Conservation (phyloP, 1,284 basidiomycete species). For the Cystobasidiaceae sp. region DNA sequence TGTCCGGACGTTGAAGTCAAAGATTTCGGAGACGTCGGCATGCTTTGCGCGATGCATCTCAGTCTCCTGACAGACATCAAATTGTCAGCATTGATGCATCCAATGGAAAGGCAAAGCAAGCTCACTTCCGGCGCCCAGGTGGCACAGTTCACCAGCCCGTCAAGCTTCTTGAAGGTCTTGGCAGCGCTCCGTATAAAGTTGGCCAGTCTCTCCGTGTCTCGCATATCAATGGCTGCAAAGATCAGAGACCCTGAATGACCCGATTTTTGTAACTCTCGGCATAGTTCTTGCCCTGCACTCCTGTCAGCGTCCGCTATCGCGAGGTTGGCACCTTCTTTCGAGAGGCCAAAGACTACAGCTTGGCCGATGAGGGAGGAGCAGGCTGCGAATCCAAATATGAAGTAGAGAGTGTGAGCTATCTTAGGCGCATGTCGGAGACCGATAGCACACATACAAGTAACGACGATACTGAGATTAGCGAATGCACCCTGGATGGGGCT, state of each 20-base stretch:
- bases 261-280: slow-evolving; percentile 16
- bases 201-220: slow-evolving; percentile 3
- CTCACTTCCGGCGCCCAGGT: slow-evolving; percentile 21
- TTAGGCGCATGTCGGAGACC: too few relatives aligned
- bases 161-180: slow-evolving; percentile 18
- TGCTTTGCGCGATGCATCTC: slow-evolving; percentile 11
- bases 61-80: background rate
- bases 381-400: background rate
- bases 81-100: background rate
- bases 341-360: slow-evolving; percentile 15
- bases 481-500: too few relatives aligned
- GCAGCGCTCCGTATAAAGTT: slow-evolving; percentile 4
- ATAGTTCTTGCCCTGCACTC: slow-evolving; percentile 21
- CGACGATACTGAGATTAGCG: slow-evolving; percentile 7
- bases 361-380: slow-evolving; percentile 12
- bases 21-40: background rate
- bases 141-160: slow-evolving; percentile 27
- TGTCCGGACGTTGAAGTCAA: slow-evolving; percentile 4
- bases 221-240: slow-evolving; percentile 12
- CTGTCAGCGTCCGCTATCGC: slow-evolving; percentile 20
- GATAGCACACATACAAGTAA: slow-evolving; percentile 9
- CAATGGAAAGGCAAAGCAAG: background rate
- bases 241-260: slow-evolving; percentile 10
- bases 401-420: background rate
- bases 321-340: slow-evolving; percentile 20